Evolutionary conservation across 2,329 filamentous ascomycete genomes (phyloP), one percentile per base, ranked within the genome.

Genomic region (Onygenales sp.): DNA sequence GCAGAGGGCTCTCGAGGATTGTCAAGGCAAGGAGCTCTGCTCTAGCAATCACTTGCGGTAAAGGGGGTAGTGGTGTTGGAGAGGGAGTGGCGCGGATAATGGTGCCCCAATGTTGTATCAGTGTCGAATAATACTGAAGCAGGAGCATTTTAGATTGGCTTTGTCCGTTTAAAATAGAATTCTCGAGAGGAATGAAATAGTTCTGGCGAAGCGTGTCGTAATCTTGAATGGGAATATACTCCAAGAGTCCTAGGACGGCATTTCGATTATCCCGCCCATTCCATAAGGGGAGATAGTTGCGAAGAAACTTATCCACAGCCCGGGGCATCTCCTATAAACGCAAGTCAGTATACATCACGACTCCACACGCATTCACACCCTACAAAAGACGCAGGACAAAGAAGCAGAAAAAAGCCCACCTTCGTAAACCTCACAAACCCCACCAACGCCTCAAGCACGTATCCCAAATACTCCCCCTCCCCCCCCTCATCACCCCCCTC

Each of bases 71-170:
- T 32, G 42, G 42, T 13, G 46, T 44, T 17, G 34, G 42, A n/a
- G 47, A 42, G 5, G 63, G 60, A 47, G 61, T 62, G 21, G 61
- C 58, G 5, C 68, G 63, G 42, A 72, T 62, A 34, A 62, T 62
- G 11, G 68, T 58, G 6, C 69, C 67, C 70, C 76, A 79, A 57
- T 82, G 78, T 9, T 75, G 78, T 45, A 92, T 76, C 5, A 94
- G 71, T 9, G 70, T 68, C 1, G 79, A 83, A 67, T 92, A 93
- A 57, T 89, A 83, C 1, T 67, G 67, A 2, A 93, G 75, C 2
- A 94, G 70, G 2, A 73, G 73, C 0, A 79, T 63, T 59, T 84
- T 84, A 0, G 83, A 81, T 5, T 72, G 62, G 0, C 74, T 46
- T 17, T 62, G 65, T 11, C 66, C 61, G 32, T 65, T 58, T 32